phyloP scores from a whole-genome alignment of 371 early-diverging fungal genomes.

The Mortierella sp. region DNA sequence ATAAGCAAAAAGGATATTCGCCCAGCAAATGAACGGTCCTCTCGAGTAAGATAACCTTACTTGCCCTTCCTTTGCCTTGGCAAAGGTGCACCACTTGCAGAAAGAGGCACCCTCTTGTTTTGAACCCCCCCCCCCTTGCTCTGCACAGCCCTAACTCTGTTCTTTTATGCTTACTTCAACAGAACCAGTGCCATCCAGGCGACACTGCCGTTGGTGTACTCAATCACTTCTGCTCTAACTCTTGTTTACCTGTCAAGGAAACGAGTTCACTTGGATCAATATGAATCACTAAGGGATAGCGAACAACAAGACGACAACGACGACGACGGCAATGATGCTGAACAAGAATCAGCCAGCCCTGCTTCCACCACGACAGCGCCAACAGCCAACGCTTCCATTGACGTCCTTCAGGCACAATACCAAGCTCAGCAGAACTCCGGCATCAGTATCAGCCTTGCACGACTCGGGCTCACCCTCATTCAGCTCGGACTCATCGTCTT shows the following conservation, averaged over 20 bases:
- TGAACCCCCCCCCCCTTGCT: not conserved
- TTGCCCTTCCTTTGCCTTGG: not conserved
- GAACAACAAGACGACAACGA: conserved; percentile 4
- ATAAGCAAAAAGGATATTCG: not conserved
- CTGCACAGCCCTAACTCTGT: not conserved
- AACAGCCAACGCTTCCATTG: conserved; percentile 12
- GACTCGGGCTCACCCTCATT: conserved; percentile 39
- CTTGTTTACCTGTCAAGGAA: conserved; percentile 15
- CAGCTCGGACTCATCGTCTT: conserved; percentile 41
- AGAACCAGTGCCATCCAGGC: conserved; percentile 9
- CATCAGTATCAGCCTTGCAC: conserved; percentile 46
- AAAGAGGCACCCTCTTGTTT: not conserved
- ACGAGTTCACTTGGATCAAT: conserved; percentile 28
- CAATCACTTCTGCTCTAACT: conserved; percentile 16
- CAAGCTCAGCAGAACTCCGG: conserved; percentile 45
- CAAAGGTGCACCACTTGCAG: not conserved
- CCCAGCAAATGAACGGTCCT: not conserved
- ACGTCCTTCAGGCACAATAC: conserved; percentile 39
- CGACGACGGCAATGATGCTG: conserved; percentile 14
- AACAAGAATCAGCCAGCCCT: not conserved
- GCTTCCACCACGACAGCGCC: not conserved
- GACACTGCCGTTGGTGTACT: conserved; percentile 18
- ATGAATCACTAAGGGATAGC: conserved; percentile 13
- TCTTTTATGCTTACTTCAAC: not conserved
- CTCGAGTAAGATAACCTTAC: not conserved